Evolutionary conservation across 441 rosid genomes (phyloP).

Genomic region (Erodium texanum): DNA sequence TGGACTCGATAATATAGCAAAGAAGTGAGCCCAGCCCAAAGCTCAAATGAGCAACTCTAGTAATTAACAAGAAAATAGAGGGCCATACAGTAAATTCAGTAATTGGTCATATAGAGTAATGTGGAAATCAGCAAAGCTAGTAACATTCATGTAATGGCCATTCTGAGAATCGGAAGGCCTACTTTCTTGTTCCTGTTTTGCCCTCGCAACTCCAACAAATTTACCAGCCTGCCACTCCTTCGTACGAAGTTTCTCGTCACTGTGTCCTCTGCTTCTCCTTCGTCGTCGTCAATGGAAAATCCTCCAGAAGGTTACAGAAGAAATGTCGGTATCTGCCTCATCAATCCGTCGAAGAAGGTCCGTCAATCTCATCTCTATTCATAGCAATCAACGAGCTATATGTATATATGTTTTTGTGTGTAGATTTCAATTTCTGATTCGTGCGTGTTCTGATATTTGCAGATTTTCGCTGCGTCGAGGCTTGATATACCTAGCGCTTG

Average conservation of each 20-base stretch:
- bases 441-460: conserved; percentile 10
- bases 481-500: conserved; percentile 73
- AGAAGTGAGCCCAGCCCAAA: no score
- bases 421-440: neutral
- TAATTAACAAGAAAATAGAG: no score
- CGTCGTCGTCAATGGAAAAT: conserved; percentile 56
- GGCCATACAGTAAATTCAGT: no score
- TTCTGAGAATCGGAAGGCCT: neutral
- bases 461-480: conserved; percentile 85
- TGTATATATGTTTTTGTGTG: neutral
- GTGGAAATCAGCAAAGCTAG: no score
- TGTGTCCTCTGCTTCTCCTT: conserved; percentile 15
- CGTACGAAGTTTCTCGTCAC: conserved; percentile 15
- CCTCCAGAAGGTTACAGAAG: conserved; percentile 83
- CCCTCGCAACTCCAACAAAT: conserved; percentile 27
- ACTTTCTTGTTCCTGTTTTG: conserved; percentile 21
- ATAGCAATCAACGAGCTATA: no score
- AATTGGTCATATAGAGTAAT: no score
- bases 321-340: conserved; percentile 84
- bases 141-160: no score
- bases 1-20: no score
- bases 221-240: conserved; percentile 24
- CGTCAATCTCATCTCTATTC: neutral
- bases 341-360: conserved; percentile 75
- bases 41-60: no score